Conservation (phyloP, 2,329 filamentous ascomycete species). For the Lasiodiplodia sp. region DNA sequence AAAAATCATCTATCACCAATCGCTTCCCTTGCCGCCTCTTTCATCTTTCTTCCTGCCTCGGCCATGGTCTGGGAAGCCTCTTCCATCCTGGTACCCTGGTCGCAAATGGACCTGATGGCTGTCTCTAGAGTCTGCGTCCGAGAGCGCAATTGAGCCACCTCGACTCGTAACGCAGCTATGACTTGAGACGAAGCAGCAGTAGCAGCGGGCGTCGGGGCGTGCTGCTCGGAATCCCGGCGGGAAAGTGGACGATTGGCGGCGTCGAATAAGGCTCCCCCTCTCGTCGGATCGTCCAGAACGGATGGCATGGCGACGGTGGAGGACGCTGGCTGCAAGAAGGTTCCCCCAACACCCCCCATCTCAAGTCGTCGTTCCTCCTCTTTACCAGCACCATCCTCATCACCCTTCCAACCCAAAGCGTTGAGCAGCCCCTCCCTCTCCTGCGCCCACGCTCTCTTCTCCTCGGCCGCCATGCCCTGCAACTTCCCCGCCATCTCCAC, state of each 20-base stretch:
- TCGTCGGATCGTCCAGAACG: neutral
- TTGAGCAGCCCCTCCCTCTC: constrained; percentile 50
- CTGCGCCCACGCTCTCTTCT: constrained; percentile 50
- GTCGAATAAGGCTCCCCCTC: neutral
- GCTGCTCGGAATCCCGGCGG: neutral
- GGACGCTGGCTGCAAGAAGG: neutral
- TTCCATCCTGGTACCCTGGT: constrained; percentile 41
- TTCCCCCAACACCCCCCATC: neutral
- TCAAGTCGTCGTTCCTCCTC: constrained; percentile 11
- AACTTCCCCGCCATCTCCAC: constrained; percentile 58
- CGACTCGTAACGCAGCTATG: constrained; percentile 42
- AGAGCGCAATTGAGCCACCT: constrained; percentile 40
- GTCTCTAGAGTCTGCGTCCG: constrained; percentile 40
- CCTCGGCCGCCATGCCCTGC: constrained; percentile 52
- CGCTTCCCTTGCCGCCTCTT: constrained; percentile 33
- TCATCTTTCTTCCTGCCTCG: constrained; percentile 40
- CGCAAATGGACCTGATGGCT: constrained; percentile 39
- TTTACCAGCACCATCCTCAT: constrained; percentile 35
- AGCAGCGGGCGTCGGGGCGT: neutral
- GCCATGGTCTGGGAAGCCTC: constrained; percentile 38
- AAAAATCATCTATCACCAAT: constrained; percentile 27
- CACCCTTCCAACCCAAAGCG: constrained; percentile 43
- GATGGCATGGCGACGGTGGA: neutral
- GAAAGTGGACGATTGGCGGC: neutral
- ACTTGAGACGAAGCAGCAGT: constrained; percentile 35